Base-by-base conservation (phyloP, 768 basidiomycete species). In the Mycena vitilis region DNA sequence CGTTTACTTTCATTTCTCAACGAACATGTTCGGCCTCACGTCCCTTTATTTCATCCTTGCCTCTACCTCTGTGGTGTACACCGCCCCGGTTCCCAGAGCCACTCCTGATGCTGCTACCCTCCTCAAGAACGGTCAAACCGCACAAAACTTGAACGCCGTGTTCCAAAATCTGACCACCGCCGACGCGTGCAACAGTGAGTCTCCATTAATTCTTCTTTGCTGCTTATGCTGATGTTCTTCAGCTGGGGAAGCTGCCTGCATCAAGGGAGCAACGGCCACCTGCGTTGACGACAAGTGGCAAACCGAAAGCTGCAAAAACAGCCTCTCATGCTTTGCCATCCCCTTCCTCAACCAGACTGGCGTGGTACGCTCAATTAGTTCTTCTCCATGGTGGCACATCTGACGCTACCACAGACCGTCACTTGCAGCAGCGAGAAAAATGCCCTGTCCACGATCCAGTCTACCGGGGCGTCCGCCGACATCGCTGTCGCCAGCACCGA, bases 371-470 rank as follows among this genome's bases (percentile, higher is more conserved):
- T 16, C 30, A 30, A 30, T 30, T 30, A 30, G 2, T n/a, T 13
- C 20, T 40, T 37, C 36, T 53, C 25, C 53, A 5, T 49, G 12
- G 34, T n/a, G 37, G 48, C 2, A 18, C 23, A 36, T 12, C 47
- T 56, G 8, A 62, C 30, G 20, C 58, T 40, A 0, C 4, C 45
- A 2, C 63, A 89, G 87, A 75, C 76, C 38, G 66, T 89, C n/a
- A 77, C 80, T 1, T 91, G 89, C 77, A 87, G 87, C 5, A 87
- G 83, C 69, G 75, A 83, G 68, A 77, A 76, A n/a, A 84, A 80
- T 34, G 89, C 86, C 0, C 70, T 80, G 6, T 79, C 83, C 1
- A 71, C 85, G 11, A 85, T 90, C 66, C 63, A 79, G 12, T 81
- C 85, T 2, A 79, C 84, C 37, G 88, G 88, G 16, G 85, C 81